Evolutionary conservation across 306 rosid species (phyloP), one percentile per base, ranked within the genome.

Genomic region (Adenanthera pavonina): DNA sequence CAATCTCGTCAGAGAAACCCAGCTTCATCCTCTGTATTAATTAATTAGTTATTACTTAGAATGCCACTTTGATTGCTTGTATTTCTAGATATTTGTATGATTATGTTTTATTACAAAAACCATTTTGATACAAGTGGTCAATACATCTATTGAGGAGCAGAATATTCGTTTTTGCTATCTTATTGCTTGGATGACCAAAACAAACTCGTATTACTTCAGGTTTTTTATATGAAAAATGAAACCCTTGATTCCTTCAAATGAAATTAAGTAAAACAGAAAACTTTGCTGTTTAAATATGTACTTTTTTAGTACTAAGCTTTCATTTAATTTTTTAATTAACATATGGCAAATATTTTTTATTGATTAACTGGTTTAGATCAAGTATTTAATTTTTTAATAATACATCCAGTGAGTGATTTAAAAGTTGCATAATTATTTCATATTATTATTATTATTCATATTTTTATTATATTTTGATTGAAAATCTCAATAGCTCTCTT

Each of bases 1-100:
- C 48, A 34, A 34, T 66, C 36, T 77, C 48, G 48, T 77, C 69
- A 54, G 52, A 62, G 72, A 60, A 17, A 25, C 4, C 46, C 46
- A 33, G 79, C 69, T 59, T 75, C 25, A 15, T 59, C 20, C 3
- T 17, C 35, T 72, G 64, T 54, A 52, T 54, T 8, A 19, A 19
- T 3, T 40, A 40, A 3, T 8, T 20, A 8, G 64, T 25, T 25
- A 33, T 34, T 33, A 13, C 10, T 7, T 33, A 13, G 60, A 9
- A 67, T 67, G n/a, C 35, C 17, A 69, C 15, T 43, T 49, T 10
- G 8, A 19, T 20, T 69, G 10, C 53, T n/a, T 41, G 74, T 69
- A 69, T n/a, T 43, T 41, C 33, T 10, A 69, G 15, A 43, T 20
- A 35, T 65, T 16, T 65, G 71, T 36, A 65, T 7, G 71, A 7